These are phyloP conservation scores for Globisporangium irregulare DNA, from an alignment of 352 stramenopile species.

Conservation along the genomic window DNA sequence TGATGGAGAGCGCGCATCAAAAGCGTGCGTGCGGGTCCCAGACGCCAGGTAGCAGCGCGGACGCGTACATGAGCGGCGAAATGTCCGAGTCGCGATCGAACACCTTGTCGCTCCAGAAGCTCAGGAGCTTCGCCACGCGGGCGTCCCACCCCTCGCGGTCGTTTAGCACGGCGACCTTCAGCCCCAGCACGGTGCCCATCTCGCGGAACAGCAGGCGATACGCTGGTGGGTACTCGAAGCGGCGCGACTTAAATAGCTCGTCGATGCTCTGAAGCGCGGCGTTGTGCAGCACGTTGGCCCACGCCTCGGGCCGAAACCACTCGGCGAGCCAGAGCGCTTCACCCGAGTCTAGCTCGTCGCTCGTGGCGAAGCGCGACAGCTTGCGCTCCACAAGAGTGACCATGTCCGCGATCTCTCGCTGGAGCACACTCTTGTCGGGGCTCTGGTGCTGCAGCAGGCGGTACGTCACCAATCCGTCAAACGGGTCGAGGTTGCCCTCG, in stretches of 20 bases:
- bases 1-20: background rate
- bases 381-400: constrained; percentile 22
- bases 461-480: constrained; percentile 31
- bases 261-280: constrained; percentile 23
- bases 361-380: constrained; percentile 20
- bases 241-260: constrained; percentile 16
- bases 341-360: constrained; percentile 28
- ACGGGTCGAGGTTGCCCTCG: constrained; percentile 30
- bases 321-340: constrained; percentile 30
- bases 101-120: constrained; percentile 24
- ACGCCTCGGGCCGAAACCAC: constrained; percentile 26
- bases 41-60: constrained; percentile 32
- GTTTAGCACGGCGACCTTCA: constrained; percentile 18
- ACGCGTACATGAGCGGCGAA: constrained; percentile 47
- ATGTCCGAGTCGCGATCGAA: constrained; percentile 38
- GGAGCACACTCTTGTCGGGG: constrained; percentile 13
- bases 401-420: constrained; percentile 27
- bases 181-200: constrained; percentile 30
- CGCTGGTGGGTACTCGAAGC: constrained; percentile 13
- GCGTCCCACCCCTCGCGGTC: constrained; percentile 20
- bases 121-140: constrained; percentile 20
- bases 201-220: constrained; percentile 34
- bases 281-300: constrained; percentile 15
- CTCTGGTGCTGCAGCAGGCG: constrained; percentile 23
- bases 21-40: constrained; percentile 14